phyloP scores from a whole-genome alignment of 2,329 filamentous ascomycete species.

The Pseudogymnoascus pannorum region DNA sequence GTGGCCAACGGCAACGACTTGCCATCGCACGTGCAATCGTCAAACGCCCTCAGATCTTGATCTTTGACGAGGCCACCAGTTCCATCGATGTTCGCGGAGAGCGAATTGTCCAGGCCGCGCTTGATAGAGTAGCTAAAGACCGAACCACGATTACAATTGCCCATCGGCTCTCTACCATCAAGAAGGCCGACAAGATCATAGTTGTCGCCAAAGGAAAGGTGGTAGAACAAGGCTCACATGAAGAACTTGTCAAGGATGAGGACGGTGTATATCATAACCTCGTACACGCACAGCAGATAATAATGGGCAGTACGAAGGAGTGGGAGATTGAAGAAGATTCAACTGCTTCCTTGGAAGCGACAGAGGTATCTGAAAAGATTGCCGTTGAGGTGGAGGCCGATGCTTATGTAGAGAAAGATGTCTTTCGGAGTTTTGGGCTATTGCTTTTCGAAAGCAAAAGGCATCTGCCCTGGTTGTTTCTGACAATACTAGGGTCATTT shows the following conservation, averaged over 20 bases:
- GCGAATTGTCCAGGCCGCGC: constrained; percentile 45
- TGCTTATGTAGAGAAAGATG: constrained; percentile 32
- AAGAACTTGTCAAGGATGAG: constrained; percentile 55
- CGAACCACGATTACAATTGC: constrained; percentile 58
- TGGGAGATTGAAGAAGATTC: constrained; percentile 17
- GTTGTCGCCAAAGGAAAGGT: constrained; percentile 66
- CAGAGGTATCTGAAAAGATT: constrained; percentile 24
- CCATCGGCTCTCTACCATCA: constrained; percentile 67
- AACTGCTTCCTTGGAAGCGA: constrained; percentile 32
- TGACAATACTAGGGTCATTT: constrained; percentile 39
- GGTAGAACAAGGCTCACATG: constrained; percentile 69
- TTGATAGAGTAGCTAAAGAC: constrained; percentile 46
- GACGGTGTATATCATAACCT: constrained; percentile 60
- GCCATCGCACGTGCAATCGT: constrained; percentile 71
- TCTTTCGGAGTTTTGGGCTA: constrained; percentile 47
- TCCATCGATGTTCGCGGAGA: constrained; percentile 51
- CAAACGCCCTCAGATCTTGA: constrained; percentile 61
- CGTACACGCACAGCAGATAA: constrained; percentile 56
- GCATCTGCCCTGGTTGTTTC: constrained; percentile 42
- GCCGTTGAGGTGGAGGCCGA: constrained; percentile 16
- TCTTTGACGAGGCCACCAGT: constrained; percentile 72
- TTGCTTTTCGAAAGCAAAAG: constrained; percentile 49
- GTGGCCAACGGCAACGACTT: constrained; percentile 79
- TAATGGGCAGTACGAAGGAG: constrained; percentile 33
- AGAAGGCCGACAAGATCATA: constrained; percentile 70